phyloP scores from a whole-genome alignment of 1,284 basidiomycete species.

The Erythrobasidium hasegawianum region DNA sequence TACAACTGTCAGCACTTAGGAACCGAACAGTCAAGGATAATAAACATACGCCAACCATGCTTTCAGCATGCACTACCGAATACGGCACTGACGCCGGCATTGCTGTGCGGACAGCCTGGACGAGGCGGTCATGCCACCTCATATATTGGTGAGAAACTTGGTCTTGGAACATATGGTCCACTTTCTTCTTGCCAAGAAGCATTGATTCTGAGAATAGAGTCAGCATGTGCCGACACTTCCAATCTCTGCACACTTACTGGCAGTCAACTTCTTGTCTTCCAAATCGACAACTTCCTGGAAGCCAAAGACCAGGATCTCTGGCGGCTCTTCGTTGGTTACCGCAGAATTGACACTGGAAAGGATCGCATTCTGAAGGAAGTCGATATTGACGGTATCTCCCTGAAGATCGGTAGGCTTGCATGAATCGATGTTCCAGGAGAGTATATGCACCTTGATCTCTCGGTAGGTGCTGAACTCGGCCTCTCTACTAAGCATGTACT shows the following conservation, averaged over 20 bases:
- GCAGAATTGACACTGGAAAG: constrained; percentile 8
- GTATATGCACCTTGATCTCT: constrained; percentile 70
- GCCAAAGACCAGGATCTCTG: constrained; percentile 88
- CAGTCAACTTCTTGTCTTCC: constrained; percentile 82
- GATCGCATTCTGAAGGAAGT: constrained; percentile 73
- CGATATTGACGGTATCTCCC: constrained; percentile 58
- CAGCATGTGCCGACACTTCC: background rate
- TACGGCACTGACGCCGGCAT: constrained; percentile 56
- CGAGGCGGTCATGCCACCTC: constrained; percentile 79
- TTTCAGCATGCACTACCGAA: constrained; percentile 76
- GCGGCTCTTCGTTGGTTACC: constrained; percentile 48
- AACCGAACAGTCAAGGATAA: background rate
- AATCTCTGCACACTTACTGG: constrained; percentile 55
- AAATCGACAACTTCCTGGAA: constrained; percentile 95
- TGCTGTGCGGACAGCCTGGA: constrained; percentile 57
- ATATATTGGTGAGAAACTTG: constrained; percentile 65
- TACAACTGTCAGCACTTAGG: background rate
- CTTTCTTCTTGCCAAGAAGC: constrained; percentile 68
- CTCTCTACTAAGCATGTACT: constrained; percentile 69
- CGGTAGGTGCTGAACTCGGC: constrained; percentile 73
- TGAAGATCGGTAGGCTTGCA: constrained; percentile 71
- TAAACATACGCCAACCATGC: constrained; percentile 63
- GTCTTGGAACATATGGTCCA: constrained; percentile 56
- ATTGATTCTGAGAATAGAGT: constrained; percentile 59
- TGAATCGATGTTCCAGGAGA: constrained; percentile 92